Percentiles rank a stretch among this genome's conserved stretches.
These are phyloP conservation scores for Gonapodya prolifera DNA, from an alignment of 192 early-diverging fungal species.

Conservation along the genomic window DNA sequence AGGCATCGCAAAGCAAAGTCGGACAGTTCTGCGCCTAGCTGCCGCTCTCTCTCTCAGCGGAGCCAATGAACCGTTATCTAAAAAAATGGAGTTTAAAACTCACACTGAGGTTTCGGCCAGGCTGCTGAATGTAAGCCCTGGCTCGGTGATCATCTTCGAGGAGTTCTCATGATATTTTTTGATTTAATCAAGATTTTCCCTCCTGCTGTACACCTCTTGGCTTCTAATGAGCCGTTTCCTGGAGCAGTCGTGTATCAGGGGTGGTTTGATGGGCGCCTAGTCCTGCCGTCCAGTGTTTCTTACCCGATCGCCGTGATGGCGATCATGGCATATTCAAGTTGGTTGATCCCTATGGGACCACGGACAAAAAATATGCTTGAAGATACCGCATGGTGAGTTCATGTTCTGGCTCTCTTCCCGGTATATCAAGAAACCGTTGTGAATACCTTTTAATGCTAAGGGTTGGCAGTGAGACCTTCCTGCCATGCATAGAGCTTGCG, in stretches of 20 bases:
- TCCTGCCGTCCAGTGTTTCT: neutral
- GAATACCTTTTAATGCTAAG: no score
- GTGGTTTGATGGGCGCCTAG: neutral
- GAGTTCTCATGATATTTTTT: neutral
- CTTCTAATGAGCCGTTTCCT: neutral
- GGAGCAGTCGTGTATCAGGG: neutral
- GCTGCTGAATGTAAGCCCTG: neutral
- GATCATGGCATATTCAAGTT: neutral
- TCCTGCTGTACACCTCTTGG: neutral
- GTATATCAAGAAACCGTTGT: neutral
- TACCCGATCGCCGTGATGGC: neutral
- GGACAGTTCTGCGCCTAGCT: neutral
- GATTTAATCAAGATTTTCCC: neutral
- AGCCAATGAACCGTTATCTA: neutral
- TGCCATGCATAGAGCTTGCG: neutral
- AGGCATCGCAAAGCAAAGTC: neutral
- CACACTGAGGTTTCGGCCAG: neutral
- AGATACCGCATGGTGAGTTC: neutral
- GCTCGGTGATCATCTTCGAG: neutral
- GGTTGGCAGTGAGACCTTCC: neutral
- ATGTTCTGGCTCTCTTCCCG: neutral
- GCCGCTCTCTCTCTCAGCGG: neutral
- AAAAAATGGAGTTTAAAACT: neutral
- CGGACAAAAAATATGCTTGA: neutral
- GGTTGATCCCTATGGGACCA: neutral